These are phyloP conservation scores for Paramecium bursaria DNA, from an alignment of 73 alveolate species.

Conservation along the genomic window DNA sequence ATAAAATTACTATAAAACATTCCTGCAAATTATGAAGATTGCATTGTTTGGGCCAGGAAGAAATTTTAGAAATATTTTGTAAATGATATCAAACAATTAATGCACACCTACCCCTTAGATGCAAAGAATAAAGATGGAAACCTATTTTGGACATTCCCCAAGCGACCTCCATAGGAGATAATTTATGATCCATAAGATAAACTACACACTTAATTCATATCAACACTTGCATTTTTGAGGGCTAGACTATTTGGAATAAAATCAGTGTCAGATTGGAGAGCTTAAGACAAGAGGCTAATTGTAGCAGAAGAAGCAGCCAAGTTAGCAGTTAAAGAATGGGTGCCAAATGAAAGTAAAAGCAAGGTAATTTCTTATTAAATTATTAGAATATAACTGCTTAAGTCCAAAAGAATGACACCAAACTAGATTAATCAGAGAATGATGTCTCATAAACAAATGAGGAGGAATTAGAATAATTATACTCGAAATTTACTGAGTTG, in stretches of 20 bases:
- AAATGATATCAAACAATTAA: conserved; percentile 77
- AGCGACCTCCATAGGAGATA: conserved; percentile 83
- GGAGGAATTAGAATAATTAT: conserved; percentile 22
- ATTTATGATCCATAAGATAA: conserved; percentile 37
- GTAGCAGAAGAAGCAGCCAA: background rate
- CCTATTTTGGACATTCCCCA: conserved; percentile 97
- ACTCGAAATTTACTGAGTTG: background rate
- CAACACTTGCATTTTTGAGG: conserved; percentile 40
- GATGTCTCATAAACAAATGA: background rate
- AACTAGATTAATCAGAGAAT: conserved; percentile 1
- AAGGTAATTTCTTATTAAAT: background rate
- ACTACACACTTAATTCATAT: conserved; percentile 16
- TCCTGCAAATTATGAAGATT: conserved; percentile 84
- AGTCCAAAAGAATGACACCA: background rate
- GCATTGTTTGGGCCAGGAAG: conserved; percentile 82
- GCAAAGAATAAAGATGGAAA: conserved; percentile 92
- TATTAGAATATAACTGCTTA: conserved; percentile 37
- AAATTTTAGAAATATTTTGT: conserved; percentile 79
- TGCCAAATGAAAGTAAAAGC: conserved; percentile 43
- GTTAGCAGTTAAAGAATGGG: background rate
- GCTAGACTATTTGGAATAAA: conserved; percentile 35
- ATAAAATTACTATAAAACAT: conserved; percentile 79
- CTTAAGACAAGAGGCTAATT: background rate
- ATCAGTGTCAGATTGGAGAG: conserved; percentile 32
- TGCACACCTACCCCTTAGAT: conserved; percentile 90